These are phyloP conservation scores for Mycothermus thermophilus DNA, from an alignment of 495 filamentous ascomycete species.

Conservation along the genomic window DNA sequence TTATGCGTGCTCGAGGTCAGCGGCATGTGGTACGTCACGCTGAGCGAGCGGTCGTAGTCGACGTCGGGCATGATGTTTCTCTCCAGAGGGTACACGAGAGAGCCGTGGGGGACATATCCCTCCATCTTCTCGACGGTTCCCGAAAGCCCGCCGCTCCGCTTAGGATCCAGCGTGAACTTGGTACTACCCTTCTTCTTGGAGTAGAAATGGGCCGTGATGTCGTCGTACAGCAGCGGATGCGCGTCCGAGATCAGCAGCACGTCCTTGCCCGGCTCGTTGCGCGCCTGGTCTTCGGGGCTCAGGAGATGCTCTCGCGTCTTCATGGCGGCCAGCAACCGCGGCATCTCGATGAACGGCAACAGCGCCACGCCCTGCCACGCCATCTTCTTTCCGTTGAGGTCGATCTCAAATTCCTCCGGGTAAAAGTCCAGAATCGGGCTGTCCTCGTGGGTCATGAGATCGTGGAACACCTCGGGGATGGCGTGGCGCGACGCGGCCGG, in stretches of 20 bases:
- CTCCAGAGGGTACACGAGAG: conserved; percentile 44
- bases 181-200: conserved; percentile 63
- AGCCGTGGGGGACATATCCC: conserved; percentile 59
- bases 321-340: conserved; percentile 71
- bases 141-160: conserved; percentile 58
- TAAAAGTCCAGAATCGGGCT: conserved; percentile 97
- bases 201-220: conserved; percentile 71
- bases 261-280: conserved; percentile 72
- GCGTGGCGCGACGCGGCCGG: conserved; percentile 86
- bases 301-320: conserved; percentile 66
- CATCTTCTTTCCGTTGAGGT: conserved; percentile 96
- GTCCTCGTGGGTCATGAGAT: conserved; percentile 71
- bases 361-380: conserved; percentile 94
- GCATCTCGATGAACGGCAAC: conserved; percentile 92
- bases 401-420: conserved; percentile 80
- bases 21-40: conserved; percentile 76
- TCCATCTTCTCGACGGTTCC: conserved; percentile 76
- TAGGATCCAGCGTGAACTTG: conserved; percentile 55
- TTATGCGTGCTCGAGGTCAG: conserved; percentile 60
- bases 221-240: conserved; percentile 63
- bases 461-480: conserved; percentile 73
- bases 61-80: conserved; percentile 56
- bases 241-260: conserved; percentile 70
- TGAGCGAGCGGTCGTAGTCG: conserved; percentile 73
- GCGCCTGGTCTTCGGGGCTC: conserved; percentile 57